Percentiles rank a stretch among this genome's conserved stretches.
phyloP scores from a whole-genome alignment of 352 stramenopile species.

The Pythium vanterpoolii region DNA sequence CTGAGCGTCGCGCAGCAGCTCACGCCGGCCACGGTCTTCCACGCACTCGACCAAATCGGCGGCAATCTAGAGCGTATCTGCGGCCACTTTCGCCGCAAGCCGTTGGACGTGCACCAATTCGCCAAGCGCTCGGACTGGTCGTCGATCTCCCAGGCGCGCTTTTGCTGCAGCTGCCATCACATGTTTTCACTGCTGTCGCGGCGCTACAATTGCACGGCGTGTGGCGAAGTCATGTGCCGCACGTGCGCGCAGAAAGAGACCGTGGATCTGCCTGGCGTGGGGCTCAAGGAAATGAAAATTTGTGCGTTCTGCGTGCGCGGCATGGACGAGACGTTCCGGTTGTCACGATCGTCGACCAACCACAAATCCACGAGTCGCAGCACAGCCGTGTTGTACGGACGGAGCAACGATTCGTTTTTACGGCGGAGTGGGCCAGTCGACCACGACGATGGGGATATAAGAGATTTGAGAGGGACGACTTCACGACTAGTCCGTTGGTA shows the following conservation, averaged over 20 bases:
- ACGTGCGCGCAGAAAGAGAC: slow-evolving; percentile 16
- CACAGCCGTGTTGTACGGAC: background rate
- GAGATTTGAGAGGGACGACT: slow-evolving; percentile 1
- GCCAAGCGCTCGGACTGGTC: slow-evolving; percentile 7
- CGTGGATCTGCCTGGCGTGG: slow-evolving; percentile 31
- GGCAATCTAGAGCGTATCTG: slow-evolving; percentile 15
- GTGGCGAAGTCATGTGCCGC: slow-evolving; percentile 22
- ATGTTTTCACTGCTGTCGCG: slow-evolving; percentile 16
- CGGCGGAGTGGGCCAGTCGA: background rate
- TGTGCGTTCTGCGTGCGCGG: slow-evolving; percentile 24
- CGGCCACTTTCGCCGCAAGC: slow-evolving; percentile 17
- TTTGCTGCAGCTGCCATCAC: slow-evolving; percentile 22
- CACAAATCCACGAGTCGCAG: background rate
- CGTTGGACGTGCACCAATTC: slow-evolving; percentile 16
- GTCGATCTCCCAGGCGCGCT: slow-evolving; percentile 8
- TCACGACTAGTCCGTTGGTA: slow-evolving; percentile 7
- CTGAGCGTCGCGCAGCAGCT: slow-evolving; percentile 8
- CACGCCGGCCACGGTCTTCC: slow-evolving; percentile 5
- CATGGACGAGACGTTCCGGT: slow-evolving; percentile 15
- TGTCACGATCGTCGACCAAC: slow-evolving; percentile 4
- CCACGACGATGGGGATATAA: background rate
- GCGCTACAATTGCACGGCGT: slow-evolving; percentile 19
- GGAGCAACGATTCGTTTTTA: background rate
- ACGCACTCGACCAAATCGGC: slow-evolving; percentile 18
- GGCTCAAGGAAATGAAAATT: slow-evolving; percentile 31